These are phyloP conservation scores for Neohortaea acidophila DNA, from an alignment of 495 filamentous ascomycete genomes.

Conservation along the genomic window DNA sequence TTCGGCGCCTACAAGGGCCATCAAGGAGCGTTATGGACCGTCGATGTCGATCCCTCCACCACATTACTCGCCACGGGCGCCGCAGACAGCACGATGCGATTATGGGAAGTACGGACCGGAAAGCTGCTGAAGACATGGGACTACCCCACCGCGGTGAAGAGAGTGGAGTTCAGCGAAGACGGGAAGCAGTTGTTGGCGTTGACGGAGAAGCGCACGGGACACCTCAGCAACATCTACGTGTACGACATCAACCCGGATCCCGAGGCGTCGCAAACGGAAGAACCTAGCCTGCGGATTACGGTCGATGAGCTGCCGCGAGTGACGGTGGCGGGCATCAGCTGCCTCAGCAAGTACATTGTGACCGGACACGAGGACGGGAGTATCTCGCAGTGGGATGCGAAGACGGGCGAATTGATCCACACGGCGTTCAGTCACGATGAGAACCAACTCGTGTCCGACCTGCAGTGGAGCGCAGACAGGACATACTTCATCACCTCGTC, in stretches of 20 bases:
- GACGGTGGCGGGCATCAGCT: conserved; percentile 63
- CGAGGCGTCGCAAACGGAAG: conserved; percentile 66
- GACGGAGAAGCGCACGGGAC: conserved; percentile 95
- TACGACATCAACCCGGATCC: conserved; percentile 69
- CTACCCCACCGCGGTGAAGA: conserved; percentile 87
- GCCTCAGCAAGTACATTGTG: conserved; percentile 81
- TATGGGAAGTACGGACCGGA: conserved; percentile 93
- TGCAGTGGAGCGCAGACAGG: conserved; percentile 85
- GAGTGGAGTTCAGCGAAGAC: conserved; percentile 90
- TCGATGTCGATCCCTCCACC: conserved; percentile 90
- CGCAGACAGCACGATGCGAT: conserved; percentile 91
- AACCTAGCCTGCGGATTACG: conserved; percentile 67
- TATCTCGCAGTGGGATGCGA: conserved; percentile 86
- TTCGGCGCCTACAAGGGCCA: conserved; percentile 93
- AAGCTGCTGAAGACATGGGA: conserved; percentile 92
- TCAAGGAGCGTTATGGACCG: conserved; percentile 94
- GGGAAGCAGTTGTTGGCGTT: conserved; percentile 77
- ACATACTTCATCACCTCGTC: conserved; percentile 96
- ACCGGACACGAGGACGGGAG: conserved; percentile 93
- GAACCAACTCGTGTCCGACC: conserved; percentile 48
- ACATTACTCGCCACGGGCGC: conserved; percentile 86
- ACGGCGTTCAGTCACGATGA: conserved; percentile 14
- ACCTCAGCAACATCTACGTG: conserved; percentile 81
- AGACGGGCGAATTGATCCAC: conserved; percentile 30
- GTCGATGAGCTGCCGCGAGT: conserved; percentile 47